These are phyloP conservation scores for Luffa acutangula DNA, from an alignment of 306 rosid genomes.

Conservation along the genomic window DNA sequence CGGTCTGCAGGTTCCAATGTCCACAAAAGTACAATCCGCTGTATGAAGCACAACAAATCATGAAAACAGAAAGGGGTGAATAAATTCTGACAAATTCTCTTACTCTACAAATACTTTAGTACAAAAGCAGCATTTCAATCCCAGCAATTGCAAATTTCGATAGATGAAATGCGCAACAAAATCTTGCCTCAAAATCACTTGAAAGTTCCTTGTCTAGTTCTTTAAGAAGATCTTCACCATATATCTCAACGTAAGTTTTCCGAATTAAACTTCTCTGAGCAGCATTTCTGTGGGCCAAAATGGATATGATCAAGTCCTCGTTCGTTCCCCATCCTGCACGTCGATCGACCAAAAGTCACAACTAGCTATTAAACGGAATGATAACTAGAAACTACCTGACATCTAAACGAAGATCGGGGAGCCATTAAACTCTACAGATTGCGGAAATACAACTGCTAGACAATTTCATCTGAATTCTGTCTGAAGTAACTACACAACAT, in stretches of 20 bases:
- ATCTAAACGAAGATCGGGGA: neutral
- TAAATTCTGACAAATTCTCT: neutral
- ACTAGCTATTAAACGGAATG: neutral
- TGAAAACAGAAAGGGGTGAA: neutral
- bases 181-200: conserved; percentile 44
- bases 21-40: conserved; percentile 40
- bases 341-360: neutral
- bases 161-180: neutral
- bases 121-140: neutral
- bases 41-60: neutral
- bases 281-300: conserved; percentile 46
- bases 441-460: neutral
- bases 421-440: neutral
- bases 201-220: conserved; percentile 42
- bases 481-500: neutral
- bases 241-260: conserved; percentile 28
- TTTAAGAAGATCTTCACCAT: conserved; percentile 44
- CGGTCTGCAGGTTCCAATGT: conserved; percentile 42
- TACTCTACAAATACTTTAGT: neutral
- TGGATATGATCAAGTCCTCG: conserved; percentile 36
- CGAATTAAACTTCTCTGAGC: conserved; percentile 32
- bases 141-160: neutral
- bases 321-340: conserved; percentile 58
- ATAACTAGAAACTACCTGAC: neutral
- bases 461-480: neutral